phyloP scores from a whole-genome alignment of 352 stramenopile genomes.

The Aphanomyces invadans region DNA sequence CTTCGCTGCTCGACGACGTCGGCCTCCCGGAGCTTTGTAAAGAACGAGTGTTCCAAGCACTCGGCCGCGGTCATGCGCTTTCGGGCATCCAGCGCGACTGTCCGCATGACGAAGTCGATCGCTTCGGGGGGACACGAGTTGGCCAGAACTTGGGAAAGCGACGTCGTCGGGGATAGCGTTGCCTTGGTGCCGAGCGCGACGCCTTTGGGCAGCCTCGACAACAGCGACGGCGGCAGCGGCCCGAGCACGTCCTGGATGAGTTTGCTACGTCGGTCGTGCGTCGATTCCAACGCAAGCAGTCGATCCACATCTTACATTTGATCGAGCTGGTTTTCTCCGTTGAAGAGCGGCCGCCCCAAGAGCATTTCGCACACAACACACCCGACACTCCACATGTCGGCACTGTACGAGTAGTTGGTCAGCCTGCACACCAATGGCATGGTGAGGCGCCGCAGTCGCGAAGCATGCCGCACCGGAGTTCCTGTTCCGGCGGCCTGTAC shows the following conservation, averaged over 20 bases:
- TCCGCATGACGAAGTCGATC: slow-evolving; percentile 57
- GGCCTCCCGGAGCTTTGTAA: slow-evolving; percentile 42
- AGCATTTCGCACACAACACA: slow-evolving; percentile 71
- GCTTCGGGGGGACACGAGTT: slow-evolving; percentile 42
- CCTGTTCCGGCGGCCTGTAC: slow-evolving; percentile 76
- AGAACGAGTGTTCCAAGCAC: slow-evolving; percentile 52
- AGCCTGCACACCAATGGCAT: too few relatives aligned
- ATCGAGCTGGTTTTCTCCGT: slow-evolving; percentile 67
- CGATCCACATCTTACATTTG: slow-evolving; percentile 54
- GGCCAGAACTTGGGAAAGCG: slow-evolving; percentile 40
- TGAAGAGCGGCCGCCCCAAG: slow-evolving; percentile 65
- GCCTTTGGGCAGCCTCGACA: slow-evolving; percentile 47
- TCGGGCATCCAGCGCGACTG: slow-evolving; percentile 54
- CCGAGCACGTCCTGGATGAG: slow-evolving; percentile 65
- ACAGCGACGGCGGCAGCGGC: slow-evolving; percentile 38
- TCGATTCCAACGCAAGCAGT: neutral
- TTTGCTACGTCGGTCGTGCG: slow-evolving; percentile 33
- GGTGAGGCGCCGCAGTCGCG: too few relatives aligned
- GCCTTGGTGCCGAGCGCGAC: slow-evolving; percentile 29
- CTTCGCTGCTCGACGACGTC: slow-evolving; percentile 30
- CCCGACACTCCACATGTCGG: slow-evolving; percentile 74
- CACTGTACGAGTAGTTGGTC: slow-evolving; percentile 73
- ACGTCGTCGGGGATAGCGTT: slow-evolving; percentile 31
- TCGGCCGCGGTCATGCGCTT: slow-evolving; percentile 42
- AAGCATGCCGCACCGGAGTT: slow-evolving; percentile 62